Base-by-base conservation (phyloP, 371 early-diverging fungal genomes). In the Circinella umbellata region DNA sequence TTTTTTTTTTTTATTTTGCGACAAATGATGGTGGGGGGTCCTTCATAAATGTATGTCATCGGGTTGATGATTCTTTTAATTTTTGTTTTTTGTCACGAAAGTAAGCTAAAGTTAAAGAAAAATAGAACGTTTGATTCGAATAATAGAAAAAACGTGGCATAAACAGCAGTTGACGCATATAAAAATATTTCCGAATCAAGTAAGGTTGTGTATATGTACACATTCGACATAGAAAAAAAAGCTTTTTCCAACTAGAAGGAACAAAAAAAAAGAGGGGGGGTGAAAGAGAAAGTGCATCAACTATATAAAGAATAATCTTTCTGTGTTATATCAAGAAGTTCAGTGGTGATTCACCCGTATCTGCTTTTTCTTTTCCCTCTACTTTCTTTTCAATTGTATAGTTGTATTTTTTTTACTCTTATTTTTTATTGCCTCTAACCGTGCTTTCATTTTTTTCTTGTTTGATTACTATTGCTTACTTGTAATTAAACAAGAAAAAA, bases 71-170 rank as follows among this genome's bases (percentile, higher is more conserved):
- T 42, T 11, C 11, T 42, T 1, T 42, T 42, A 42, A 39, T 39
- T 39, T 39, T 39, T 10, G n/a, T 27, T 27, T 27, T 27, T 51
- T n/a, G 51, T 51, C 51, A 51, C 14, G 51, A 51, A 51, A 51
- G n/a, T 5, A 51, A 51, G n/a, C 15, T n/a, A 13, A 51, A 14
- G 15, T 15, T 51, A 20, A 57, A 34, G 35, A 57, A 57, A 57
- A 57, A 61, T 61, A 39, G 62, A 61, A 61, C 38, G 62, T 61
- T 46, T 61, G 62, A 61, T 51, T 63, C 57, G 57, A 57, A 57
- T 10, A 57, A 51, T 51, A 51, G 34, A 57, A 57, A 57, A 57
- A 57, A 57, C 57, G 57, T 57, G 57, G 57, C 57, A 57, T 57
- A 57, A 57, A 57, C 57, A 57, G 2, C 4, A 54, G 18, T 18